Conservation (phyloP, 2,329 filamentous ascomycete species). For the Lecanosticta acicola region DNA sequence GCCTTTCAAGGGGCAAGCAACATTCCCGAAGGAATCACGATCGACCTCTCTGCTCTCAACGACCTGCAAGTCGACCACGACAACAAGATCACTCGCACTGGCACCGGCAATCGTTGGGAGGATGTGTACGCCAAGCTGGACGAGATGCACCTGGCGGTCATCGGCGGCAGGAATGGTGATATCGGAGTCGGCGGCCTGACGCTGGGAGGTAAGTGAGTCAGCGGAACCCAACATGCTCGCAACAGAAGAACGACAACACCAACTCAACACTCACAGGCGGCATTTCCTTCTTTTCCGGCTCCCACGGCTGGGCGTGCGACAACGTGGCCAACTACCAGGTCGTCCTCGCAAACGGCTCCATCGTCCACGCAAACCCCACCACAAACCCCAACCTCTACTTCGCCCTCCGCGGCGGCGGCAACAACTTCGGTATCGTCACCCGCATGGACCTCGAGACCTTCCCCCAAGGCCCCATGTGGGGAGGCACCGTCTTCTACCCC, state of each 20-base stretch:
- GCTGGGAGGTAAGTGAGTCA: slow-evolving; percentile 16
- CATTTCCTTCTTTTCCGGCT: slow-evolving; percentile 27
- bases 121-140: slow-evolving; percentile 18
- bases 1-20: slow-evolving; percentile 20
- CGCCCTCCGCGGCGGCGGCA: slow-evolving; percentile 24
- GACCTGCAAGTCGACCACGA: slow-evolving; percentile 1
- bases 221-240: neutral
- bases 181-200: slow-evolving; percentile 28
- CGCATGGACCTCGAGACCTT: slow-evolving; percentile 23
- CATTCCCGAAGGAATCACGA: slow-evolving; percentile 13
- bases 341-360: slow-evolving; percentile 22
- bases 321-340: slow-evolving; percentile 25
- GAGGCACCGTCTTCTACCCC: slow-evolving; percentile 8
- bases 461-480: slow-evolving; percentile 17
- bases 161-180: slow-evolving; percentile 19
- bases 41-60: slow-evolving; percentile 5
- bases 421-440: slow-evolving; percentile 30
- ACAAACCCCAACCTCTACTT: slow-evolving; percentile 21
- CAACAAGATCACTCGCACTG: slow-evolving; percentile 8
- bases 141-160: slow-evolving; percentile 9
- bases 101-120: slow-evolving; percentile 15
- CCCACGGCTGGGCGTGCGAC: slow-evolving; percentile 29
- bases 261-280: slow-evolving; percentile 1
- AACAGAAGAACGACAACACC: neutral
- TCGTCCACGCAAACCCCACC: slow-evolving; percentile 21